Evolutionary conservation across 1,284 basidiomycete genomes (phyloP).

Genomic region (Lentinula novae-zelandiae): DNA sequence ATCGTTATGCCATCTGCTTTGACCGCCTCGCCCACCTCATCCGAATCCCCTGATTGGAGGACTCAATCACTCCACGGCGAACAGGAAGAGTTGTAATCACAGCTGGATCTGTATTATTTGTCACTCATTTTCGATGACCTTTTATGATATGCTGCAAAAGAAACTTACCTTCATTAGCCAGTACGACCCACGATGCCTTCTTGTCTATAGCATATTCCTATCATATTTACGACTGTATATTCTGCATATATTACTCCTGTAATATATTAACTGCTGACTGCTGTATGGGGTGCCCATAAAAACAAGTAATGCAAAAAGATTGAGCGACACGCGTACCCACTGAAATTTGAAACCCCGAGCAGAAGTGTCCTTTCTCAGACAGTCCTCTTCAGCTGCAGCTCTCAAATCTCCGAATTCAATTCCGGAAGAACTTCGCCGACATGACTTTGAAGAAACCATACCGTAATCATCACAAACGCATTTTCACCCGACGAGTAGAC

Average conservation of each 20-base stretch:
- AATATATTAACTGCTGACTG: no score
- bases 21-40: background rate
- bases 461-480: no score
- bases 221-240: background rate
- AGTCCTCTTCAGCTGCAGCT: no score
- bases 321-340: no score
- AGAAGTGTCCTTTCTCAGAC: no score
- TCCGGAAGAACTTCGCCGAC: no score
- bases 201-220: background rate
- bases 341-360: no score
- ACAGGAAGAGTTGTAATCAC: background rate
- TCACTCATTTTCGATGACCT: background rate
- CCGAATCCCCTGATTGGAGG: background rate
- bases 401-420: no score
- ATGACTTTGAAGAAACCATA: no score
- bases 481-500: no score
- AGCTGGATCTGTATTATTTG: background rate
- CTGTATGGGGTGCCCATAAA: background rate
- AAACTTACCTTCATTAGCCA: background rate
- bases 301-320: no score
- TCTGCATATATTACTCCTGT: no score
- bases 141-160: background rate
- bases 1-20: constrained; percentile 29
- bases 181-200: background rate
- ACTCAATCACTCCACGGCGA: background rate